Conservation (phyloP, 208 protist genomes). For the Wallacemonas sp. region DNA sequence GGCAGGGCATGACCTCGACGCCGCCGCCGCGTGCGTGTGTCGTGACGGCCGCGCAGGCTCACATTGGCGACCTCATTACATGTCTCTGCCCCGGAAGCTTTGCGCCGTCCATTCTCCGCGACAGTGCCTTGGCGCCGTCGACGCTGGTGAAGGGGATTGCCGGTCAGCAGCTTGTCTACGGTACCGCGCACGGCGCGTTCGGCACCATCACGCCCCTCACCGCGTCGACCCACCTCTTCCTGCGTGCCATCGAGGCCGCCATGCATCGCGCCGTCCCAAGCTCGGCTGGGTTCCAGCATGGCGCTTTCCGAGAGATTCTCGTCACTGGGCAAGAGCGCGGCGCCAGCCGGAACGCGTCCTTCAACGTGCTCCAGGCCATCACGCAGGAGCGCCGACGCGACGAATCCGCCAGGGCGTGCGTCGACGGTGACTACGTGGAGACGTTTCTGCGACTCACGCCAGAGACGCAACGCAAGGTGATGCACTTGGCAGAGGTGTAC, state of each 20-base stretch:
- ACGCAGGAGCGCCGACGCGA: conserved; percentile 14
- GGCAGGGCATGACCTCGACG: conserved; percentile 13
- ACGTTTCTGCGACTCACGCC: conserved; percentile 28
- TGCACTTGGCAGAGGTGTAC: conserved; percentile 14
- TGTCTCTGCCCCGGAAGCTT: conserved; percentile 68
- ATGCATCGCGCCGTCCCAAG: conserved; percentile 18
- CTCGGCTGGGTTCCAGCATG: conserved; percentile 46
- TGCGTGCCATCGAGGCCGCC: conserved; percentile 52
- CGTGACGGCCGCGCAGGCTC: conserved; percentile 43
- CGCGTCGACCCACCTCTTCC: conserved; percentile 46
- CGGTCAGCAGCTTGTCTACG: conserved; percentile 68
- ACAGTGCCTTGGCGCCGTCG: conserved; percentile 25
- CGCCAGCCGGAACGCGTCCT: conserved; percentile 39
- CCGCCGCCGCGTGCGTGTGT: conserved; percentile 9
- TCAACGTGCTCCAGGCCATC: conserved; percentile 22
- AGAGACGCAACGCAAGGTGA: conserved; percentile 16
- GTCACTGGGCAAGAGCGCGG: conserved; percentile 53
- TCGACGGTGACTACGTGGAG: conserved; percentile 59
- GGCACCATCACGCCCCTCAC: conserved; percentile 68
- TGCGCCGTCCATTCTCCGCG: conserved; percentile 36
- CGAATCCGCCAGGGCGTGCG: conserved; percentile 16
- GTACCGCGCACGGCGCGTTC: conserved; percentile 69
- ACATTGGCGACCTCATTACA: conserved; percentile 78
- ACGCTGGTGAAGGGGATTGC: conserved; percentile 44
- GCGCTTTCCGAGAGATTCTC: conserved; percentile 47